Evolutionary conservation across 2,329 filamentous ascomycete species (phyloP).

Genomic region (Pezicula rhizophila): DNA sequence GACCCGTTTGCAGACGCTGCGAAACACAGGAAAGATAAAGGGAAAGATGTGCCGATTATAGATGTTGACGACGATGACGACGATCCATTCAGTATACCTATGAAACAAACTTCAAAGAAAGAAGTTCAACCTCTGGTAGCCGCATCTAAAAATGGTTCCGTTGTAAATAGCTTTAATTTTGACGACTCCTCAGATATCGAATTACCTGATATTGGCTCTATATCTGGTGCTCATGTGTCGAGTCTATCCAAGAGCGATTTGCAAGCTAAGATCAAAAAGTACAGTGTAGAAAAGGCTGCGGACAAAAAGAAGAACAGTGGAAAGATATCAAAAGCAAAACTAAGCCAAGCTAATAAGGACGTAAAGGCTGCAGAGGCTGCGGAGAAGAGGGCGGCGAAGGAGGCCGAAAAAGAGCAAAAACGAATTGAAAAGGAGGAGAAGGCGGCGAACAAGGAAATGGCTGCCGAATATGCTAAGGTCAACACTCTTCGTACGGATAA

Average conservation of each 20-base stretch:
- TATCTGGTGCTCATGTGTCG: neutral
- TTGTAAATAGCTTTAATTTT: neutral
- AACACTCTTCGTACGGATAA: conserved; percentile 71
- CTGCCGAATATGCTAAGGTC: conserved; percentile 62
- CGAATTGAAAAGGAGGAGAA: conserved; percentile 56
- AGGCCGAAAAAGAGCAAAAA: conserved; percentile 44
- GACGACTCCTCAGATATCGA: conserved; percentile 13
- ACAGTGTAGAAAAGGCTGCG: conserved; percentile 3
- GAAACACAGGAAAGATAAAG: conserved; percentile 11
- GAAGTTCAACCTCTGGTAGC: neutral
- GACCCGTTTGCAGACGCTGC: conserved; percentile 15
- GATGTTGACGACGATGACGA: conserved; percentile 11
- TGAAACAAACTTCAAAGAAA: conserved; percentile 1
- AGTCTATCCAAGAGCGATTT: neutral
- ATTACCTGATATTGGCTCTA: conserved; percentile 8
- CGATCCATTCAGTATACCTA: conserved; percentile 2
- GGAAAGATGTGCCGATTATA: neutral
- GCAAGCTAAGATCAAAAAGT: conserved; percentile 8
- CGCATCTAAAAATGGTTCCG: neutral
- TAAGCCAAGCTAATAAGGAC: conserved; percentile 10
- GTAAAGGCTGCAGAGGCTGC: conserved; percentile 14
- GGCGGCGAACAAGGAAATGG: conserved; percentile 55
- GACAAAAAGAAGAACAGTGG: conserved; percentile 5
- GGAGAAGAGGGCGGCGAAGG: conserved; percentile 17
- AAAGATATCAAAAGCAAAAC: conserved; percentile 6